These are phyloP conservation scores for Tuber borchii DNA, from an alignment of 495 filamentous ascomycete species.

Conservation along the genomic window DNA sequence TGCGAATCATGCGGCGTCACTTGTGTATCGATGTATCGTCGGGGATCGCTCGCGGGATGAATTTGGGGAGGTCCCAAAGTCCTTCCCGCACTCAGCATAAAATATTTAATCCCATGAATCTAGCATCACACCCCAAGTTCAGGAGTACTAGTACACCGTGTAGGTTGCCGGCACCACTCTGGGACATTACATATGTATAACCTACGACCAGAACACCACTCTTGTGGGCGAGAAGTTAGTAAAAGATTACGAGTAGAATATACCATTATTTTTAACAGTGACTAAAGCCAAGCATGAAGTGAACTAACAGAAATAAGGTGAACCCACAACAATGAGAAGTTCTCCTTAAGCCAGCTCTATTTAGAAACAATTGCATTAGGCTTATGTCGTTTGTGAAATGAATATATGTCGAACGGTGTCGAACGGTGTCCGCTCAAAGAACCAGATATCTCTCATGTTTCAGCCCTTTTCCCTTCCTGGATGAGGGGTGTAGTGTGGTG, in stretches of 20 bases:
- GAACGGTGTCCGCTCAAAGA: neutral
- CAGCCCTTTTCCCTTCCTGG: neutral
- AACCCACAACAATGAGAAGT: neutral
- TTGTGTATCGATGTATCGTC: neutral
- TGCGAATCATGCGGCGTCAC: neutral
- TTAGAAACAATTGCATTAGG: neutral
- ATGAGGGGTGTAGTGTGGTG: neutral
- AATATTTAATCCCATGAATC: neutral
- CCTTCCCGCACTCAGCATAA: neutral
- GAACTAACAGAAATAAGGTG: neutral
- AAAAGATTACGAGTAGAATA: neutral
- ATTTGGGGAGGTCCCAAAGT: neutral
- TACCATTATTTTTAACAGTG: neutral
- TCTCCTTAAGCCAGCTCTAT: neutral
- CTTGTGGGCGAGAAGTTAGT: neutral
- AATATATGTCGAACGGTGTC: neutral
- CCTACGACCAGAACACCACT: neutral
- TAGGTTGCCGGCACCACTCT: neutral
- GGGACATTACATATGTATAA: neutral
- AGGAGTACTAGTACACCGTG: neutral
- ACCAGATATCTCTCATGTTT: neutral
- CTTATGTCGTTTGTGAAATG: neutral
- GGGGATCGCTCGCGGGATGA: neutral
- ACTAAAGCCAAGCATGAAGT: neutral
- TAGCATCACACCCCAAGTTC: neutral